Evolutionary conservation across 805 yeast species (phyloP).

Genomic region (Candida takata): DNA sequence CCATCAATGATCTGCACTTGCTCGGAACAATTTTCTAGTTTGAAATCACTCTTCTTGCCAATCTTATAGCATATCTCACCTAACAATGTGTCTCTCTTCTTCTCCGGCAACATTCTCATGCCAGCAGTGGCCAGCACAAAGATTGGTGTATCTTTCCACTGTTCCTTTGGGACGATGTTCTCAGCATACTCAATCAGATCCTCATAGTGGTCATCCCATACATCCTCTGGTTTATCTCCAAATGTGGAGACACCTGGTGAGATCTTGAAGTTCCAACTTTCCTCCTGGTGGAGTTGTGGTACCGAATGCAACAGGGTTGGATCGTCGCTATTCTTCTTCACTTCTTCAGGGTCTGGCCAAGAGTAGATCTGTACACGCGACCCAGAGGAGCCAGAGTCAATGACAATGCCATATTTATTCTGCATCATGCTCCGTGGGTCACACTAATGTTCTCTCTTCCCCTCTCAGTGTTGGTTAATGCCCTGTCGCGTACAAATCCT

Average conservation of each 20-base stretch:
- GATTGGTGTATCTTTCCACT: slow-evolving; percentile 67
- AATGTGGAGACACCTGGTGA: slow-evolving; percentile 81
- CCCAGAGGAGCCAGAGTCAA: slow-evolving; percentile 96
- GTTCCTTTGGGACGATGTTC: slow-evolving; percentile 55
- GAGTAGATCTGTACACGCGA: slow-evolving; percentile 78
- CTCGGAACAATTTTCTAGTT: slow-evolving; percentile 47
- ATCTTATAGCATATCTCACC: slow-evolving; percentile 54
- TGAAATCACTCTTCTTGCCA: slow-evolving; percentile 47
- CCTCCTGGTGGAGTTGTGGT: slow-evolving; percentile 58
- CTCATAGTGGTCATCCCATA: slow-evolving; percentile 69
- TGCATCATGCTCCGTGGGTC: no score
- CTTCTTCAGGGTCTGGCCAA: slow-evolving; percentile 54
- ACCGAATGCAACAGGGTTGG: slow-evolving; percentile 41
- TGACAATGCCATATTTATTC: slow-evolving; percentile 69
- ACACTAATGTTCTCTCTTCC: no score
- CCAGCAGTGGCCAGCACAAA: slow-evolving; percentile 96
- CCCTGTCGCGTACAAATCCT: no score
- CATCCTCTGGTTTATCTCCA: slow-evolving; percentile 40
- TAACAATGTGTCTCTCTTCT: slow-evolving; percentile 47
- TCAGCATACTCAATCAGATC: slow-evolving; percentile 64
- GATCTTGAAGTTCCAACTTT: slow-evolving; percentile 65
- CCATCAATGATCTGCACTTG: slow-evolving; percentile 89
- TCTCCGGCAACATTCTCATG: slow-evolving; percentile 67
- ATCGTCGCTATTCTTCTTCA: slow-evolving; percentile 28
- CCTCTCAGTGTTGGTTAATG: no score